A percentile compares a stretch with the other conserved stretches of the same genome.
These are phyloP conservation scores for Limonomyces culmigenus DNA, from an alignment of 1,284 basidiomycete species.

Conservation along the genomic window DNA sequence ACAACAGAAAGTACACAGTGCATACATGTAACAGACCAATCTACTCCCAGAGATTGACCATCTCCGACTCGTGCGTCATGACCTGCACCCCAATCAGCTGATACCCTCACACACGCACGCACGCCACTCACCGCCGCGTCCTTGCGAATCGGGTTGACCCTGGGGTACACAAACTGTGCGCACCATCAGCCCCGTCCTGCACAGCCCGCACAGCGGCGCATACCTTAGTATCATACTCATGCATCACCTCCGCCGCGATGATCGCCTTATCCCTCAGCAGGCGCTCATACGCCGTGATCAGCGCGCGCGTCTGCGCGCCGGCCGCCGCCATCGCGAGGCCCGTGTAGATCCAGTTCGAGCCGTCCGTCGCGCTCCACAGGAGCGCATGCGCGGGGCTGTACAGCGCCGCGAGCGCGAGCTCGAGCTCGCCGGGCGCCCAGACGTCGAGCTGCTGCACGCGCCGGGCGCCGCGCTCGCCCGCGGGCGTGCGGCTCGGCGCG, in stretches of 20 bases:
- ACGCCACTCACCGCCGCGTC: slow-evolving; percentile 68
- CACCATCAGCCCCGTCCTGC: slow-evolving; percentile 3
- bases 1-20: too few relatives aligned
- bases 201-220: slow-evolving; percentile 6
- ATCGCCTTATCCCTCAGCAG: slow-evolving; percentile 62
- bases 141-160: slow-evolving; percentile 53
- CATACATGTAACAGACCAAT: too few relatives aligned
- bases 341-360: slow-evolving; percentile 61
- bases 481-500: slow-evolving; percentile 26
- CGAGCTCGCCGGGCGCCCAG: slow-evolving; percentile 62
- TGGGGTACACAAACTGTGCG: slow-evolving; percentile 64
- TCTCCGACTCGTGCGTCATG: slow-evolving; percentile 75
- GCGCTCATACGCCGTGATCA: slow-evolving; percentile 29
- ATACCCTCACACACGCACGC: too few relatives aligned
- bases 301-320: slow-evolving; percentile 35
- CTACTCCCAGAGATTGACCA: slow-evolving; percentile 27
- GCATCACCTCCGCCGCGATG: slow-evolving; percentile 66
- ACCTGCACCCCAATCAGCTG: too few relatives aligned
- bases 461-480: slow-evolving; percentile 16
- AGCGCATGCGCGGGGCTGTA: slow-evolving; percentile 65
- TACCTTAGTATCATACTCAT: slow-evolving; percentile 73
- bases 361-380: slow-evolving; percentile 52
- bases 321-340: slow-evolving; percentile 44
- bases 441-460: slow-evolving; percentile 56
- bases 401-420: slow-evolving; percentile 48